Evolutionary conservation across 2,329 filamentous ascomycete species (phyloP).

Genomic region (Exophiala alcalophila): DNA sequence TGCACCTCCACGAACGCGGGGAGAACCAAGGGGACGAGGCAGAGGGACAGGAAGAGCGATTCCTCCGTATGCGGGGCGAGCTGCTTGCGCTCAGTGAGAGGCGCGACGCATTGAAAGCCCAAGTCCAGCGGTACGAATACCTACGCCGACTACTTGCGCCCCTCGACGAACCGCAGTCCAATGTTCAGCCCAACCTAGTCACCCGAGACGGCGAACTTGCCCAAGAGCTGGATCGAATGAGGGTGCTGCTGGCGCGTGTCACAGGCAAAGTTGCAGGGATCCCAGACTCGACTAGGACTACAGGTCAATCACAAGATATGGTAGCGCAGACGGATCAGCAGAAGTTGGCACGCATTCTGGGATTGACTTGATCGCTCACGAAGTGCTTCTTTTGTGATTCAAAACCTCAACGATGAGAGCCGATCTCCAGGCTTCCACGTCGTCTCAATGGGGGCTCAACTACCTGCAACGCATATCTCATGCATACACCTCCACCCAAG

Average conservation of each 20-base stretch:
- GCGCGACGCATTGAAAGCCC: conserved; percentile 46
- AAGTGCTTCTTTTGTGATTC: conserved; percentile 1
- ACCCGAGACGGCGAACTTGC: conserved; percentile 51
- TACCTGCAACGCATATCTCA: conserved; percentile 8
- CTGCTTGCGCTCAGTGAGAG: conserved; percentile 47
- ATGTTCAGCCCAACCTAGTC: conserved; percentile 55
- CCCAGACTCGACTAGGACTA: conserved; percentile 10
- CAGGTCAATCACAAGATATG: conserved; percentile 14
- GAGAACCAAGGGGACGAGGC: background rate
- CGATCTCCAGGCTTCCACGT: too few species aligned
- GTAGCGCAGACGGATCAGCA: conserved; percentile 23
- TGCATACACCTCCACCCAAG: conserved; percentile 4
- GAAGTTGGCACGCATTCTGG: conserved; percentile 40
- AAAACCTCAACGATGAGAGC: too few species aligned
- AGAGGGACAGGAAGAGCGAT: conserved; percentile 32
- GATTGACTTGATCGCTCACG: conserved; percentile 35
- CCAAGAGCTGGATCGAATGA: conserved; percentile 50
- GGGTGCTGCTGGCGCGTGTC: conserved; percentile 46
- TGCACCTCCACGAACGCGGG: conserved; percentile 10
- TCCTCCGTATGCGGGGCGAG: conserved; percentile 41
- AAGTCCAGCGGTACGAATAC: conserved; percentile 47
- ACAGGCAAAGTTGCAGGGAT: conserved; percentile 38
- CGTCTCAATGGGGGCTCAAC: background rate
- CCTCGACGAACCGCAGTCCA: conserved; percentile 48
- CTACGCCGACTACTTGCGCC: conserved; percentile 49